These are phyloP conservation scores for Neospora caninum DNA, from an alignment of 169 alveolate species.

Conservation along the genomic window DNA sequence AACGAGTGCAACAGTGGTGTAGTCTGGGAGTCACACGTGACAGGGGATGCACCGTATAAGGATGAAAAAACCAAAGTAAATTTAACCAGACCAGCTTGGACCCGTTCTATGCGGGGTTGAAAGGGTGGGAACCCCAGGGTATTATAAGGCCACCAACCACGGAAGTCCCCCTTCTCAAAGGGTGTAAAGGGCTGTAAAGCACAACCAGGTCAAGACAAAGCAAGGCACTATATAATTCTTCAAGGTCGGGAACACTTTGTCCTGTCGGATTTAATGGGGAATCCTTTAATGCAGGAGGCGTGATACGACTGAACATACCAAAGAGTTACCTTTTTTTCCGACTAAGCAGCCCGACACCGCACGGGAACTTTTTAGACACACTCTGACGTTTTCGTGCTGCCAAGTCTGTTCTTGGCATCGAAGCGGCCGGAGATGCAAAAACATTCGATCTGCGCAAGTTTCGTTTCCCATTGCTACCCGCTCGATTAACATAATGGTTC, in stretches of 20 bases:
- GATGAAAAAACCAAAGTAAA: too few relatives aligned
- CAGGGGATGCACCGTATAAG: too few relatives aligned
- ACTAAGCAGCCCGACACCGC: neutral
- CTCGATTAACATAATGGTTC: neutral
- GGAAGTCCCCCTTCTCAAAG: too few relatives aligned
- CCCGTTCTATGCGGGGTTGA: too few relatives aligned
- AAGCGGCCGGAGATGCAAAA: neutral
- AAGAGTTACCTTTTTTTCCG: neutral
- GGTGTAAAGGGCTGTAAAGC: too few relatives aligned
- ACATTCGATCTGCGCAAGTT: conserved; percentile 9
- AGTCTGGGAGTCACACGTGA: too few relatives aligned
- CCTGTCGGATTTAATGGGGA: neutral
- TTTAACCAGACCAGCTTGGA: too few relatives aligned
- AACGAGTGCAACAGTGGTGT: too few relatives aligned
- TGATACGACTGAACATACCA: neutral
- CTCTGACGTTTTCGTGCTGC: neutral
- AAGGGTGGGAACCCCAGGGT: too few relatives aligned
- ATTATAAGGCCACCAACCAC: too few relatives aligned
- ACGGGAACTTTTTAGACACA: neutral
- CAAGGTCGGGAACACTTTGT: neutral
- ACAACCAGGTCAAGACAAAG: neutral
- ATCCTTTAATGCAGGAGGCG: too few relatives aligned
- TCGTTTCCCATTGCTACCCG: neutral
- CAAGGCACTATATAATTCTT: neutral
- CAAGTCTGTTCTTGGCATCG: neutral